Evolutionary conservation across 2,329 filamentous ascomycete genomes (phyloP).

Genomic region (Waltergamsia citrina): DNA sequence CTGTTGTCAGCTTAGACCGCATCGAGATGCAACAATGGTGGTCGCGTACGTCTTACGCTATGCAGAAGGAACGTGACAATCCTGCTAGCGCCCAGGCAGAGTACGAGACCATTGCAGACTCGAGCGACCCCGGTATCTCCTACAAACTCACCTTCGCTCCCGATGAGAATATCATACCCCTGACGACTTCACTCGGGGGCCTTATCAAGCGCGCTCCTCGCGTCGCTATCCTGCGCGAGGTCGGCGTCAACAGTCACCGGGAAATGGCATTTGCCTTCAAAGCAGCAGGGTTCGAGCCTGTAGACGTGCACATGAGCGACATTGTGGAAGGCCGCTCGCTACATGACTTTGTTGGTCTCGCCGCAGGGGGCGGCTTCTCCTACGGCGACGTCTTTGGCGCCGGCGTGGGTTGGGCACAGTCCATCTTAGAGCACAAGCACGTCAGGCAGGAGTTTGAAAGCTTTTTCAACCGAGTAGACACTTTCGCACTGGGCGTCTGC

Average conservation of each 20-base stretch:
- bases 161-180: constrained; percentile 63
- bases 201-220: constrained; percentile 53
- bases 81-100: constrained; percentile 79
- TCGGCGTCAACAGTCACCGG: constrained; percentile 91
- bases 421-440: constrained; percentile 75
- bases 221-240: constrained; percentile 89
- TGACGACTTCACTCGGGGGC: constrained; percentile 33
- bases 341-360: constrained; percentile 74
- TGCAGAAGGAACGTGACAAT: constrained; percentile 88
- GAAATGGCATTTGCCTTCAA: constrained; percentile 98
- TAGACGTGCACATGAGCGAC: constrained; percentile 97
- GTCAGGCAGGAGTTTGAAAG: constrained; percentile 65
- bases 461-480: constrained; percentile 84
- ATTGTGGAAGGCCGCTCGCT: constrained; percentile 74
- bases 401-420: constrained; percentile 95
- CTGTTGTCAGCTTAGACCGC: constrained; percentile 61
- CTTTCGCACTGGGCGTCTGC: constrained; percentile 89
- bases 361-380: constrained; percentile 94
- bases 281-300: constrained; percentile 78
- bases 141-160: constrained; percentile 79
- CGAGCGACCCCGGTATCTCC: constrained; percentile 70
- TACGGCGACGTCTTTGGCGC: constrained; percentile 82
- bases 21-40: constrained; percentile 76
- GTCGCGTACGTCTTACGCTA: constrained; percentile 79
- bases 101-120: constrained; percentile 64